A percentile compares a stretch with the other conserved stretches of the same genome.
phyloP scores from a whole-genome alignment of 176 grass and related monocot genomes.

The Secale cereale region DNA sequence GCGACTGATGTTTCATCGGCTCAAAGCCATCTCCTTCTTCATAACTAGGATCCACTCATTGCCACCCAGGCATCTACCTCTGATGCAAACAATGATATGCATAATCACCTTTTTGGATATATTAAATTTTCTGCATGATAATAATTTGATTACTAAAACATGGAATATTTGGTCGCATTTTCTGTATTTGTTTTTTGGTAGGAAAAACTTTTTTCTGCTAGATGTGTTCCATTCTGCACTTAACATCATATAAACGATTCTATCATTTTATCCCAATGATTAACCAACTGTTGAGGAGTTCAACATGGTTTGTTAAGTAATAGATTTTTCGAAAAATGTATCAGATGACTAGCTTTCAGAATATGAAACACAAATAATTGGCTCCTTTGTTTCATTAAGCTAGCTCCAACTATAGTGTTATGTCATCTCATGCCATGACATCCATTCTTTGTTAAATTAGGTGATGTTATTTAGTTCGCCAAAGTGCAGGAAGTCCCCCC shows the following conservation, averaged over 20 bases:
- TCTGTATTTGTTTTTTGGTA: not conserved
- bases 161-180: not conserved
- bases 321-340: too few species aligned
- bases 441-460: not conserved
- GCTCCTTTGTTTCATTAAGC: not conserved
- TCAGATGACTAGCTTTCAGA: not conserved
- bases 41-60: too few species aligned
- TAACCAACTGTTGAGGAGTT: not conserved
- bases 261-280: not conserved
- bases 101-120: not conserved
- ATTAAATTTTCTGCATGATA: not conserved
- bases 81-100: too few species aligned
- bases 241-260: not conserved
- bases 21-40: too few species aligned
- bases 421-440: not conserved
- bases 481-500: not conserved
- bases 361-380: not conserved
- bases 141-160: not conserved
- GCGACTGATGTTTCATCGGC: too few species aligned
- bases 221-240: not conserved
- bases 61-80: too few species aligned
- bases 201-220: not conserved
- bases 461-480: too few species aligned
- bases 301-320: not conserved
- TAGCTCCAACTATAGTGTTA: not conserved